Percentiles rank a stretch among this genome's conserved stretches.
These are phyloP conservation scores for Hericium erinaceus DNA, from an alignment of 768 basidiomycete species.

Conservation along the genomic window DNA sequence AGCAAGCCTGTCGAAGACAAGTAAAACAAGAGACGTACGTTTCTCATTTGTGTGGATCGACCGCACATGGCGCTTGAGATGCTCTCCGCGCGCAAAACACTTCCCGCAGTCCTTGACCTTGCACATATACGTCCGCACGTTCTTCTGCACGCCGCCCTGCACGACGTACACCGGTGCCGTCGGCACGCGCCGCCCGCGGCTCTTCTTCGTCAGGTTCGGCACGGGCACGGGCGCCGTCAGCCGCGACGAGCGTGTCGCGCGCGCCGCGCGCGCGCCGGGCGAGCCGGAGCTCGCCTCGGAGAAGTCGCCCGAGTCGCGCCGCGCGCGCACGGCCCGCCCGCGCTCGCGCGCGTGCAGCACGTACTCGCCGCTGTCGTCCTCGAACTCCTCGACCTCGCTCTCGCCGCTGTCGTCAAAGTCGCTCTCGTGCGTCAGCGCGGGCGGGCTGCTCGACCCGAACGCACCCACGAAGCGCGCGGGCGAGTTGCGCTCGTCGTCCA, in stretches of 20 bases:
- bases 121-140: conserved; percentile 48
- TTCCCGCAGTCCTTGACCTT: conserved; percentile 78
- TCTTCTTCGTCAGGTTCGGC: conserved; percentile 73
- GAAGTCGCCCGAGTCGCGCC: conserved; percentile 8
- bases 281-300: conserved; percentile 10
- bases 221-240: conserved; percentile 58
- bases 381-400: conserved; percentile 8
- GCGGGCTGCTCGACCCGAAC: conserved; percentile 11
- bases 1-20: conserved; percentile 4
- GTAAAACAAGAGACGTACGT: conserved; percentile 44
- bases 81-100: conserved; percentile 82
- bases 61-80: conserved; percentile 81
- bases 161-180: conserved; percentile 28
- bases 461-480: conserved; percentile 5
- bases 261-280: conserved; percentile 16
- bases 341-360: not conserved
- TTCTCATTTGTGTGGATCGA: conserved; percentile 90
- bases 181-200: conserved; percentile 68
- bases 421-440: conserved; percentile 9
- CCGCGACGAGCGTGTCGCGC: conserved; percentile 17
- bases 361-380: conserved; percentile 11
- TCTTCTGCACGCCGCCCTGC: conserved; percentile 21
- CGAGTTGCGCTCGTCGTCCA: not conserved
- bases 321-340: conserved; percentile 6
- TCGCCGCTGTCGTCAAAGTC: conserved; percentile 12